These are phyloP conservation scores for Trichoderma orchidacearum DNA, from an alignment of 495 filamentous ascomycete species.

Conservation along the genomic window DNA sequence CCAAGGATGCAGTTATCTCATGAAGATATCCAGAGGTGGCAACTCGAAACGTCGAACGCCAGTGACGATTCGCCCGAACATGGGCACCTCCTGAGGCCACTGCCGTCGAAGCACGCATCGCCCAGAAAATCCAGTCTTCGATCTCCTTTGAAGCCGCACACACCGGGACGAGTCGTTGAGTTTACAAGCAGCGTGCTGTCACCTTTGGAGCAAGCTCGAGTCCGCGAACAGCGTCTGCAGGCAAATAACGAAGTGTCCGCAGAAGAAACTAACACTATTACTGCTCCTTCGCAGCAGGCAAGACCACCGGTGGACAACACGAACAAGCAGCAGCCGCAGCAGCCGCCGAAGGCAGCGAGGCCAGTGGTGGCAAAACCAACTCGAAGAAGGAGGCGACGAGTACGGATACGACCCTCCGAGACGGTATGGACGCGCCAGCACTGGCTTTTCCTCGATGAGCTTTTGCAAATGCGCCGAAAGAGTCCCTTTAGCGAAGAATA, in stretches of 20 bases:
- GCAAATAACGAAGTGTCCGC: neutral
- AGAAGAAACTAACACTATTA: neutral
- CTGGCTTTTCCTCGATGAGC: constrained; percentile 25
- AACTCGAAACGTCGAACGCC: constrained; percentile 6
- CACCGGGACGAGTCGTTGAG: constrained; percentile 31
- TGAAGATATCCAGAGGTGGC: constrained; percentile 8
- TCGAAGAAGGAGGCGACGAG: neutral
- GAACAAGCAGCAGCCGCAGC: neutral
- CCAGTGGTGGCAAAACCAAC: neutral
- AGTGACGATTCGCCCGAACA: constrained; percentile 4
- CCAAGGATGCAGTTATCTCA: constrained; percentile 4
- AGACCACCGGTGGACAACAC: neutral
- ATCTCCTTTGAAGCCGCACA: constrained; percentile 35
- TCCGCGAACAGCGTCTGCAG: constrained; percentile 11
- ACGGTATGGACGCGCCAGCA: constrained; percentile 25
- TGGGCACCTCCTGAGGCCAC: constrained; percentile 5
- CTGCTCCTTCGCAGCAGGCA: neutral
- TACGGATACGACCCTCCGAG: constrained; percentile 12
- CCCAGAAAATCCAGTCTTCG: constrained; percentile 37
- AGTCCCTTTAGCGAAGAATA: neutral
- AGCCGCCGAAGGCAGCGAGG: constrained; percentile 1
- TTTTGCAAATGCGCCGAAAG: constrained; percentile 15
- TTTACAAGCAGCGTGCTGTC: constrained; percentile 27
- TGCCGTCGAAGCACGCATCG: constrained; percentile 23
- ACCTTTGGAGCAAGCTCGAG: constrained; percentile 17